Percentiles rank a stretch among this genome's conserved stretches.
phyloP scores from a whole-genome alignment of 805 yeast genomes.

The Starmera amethionina region DNA sequence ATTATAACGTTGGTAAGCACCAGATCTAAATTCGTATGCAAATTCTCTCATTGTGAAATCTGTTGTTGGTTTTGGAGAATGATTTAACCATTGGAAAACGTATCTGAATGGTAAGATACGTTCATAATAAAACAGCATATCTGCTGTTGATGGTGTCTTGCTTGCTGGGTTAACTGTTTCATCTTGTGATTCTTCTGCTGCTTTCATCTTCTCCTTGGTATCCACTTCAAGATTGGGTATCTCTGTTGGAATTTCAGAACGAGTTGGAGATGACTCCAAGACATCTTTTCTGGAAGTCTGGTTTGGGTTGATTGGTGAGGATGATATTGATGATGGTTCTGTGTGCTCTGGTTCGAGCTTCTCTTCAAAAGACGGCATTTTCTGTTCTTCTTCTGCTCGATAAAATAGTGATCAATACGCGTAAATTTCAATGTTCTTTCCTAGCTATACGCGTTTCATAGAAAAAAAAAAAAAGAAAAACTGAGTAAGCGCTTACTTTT shows the following conservation, averaged over 20 bases:
- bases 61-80: conserved; percentile 61
- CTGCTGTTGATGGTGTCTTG: conserved; percentile 28
- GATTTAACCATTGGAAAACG: conserved; percentile 85
- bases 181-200: not conserved
- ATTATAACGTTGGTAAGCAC: conserved; percentile 84
- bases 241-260: not conserved
- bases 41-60: conserved; percentile 88
- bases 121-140: conserved; percentile 65
- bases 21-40: conserved; percentile 82
- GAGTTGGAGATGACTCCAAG: conserved; percentile 12
- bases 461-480: too few relatives aligned
- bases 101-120: conserved; percentile 65
- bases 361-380: conserved; percentile 13
- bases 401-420: not conserved
- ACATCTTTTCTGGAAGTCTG: conserved; percentile 4
- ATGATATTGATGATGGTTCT: conserved; percentile 11
- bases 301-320: conserved; percentile 18
- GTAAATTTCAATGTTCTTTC: too few relatives aligned
- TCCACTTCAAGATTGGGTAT: not conserved
- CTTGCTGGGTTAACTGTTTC: not conserved
- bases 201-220: not conserved
- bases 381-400: not conserved
- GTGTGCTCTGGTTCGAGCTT: too few relatives aligned
- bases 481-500: not conserved
- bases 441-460: too few relatives aligned